Base-by-base conservation (phyloP, 345 rosid genomes). In the Salix suchowensis region DNA sequence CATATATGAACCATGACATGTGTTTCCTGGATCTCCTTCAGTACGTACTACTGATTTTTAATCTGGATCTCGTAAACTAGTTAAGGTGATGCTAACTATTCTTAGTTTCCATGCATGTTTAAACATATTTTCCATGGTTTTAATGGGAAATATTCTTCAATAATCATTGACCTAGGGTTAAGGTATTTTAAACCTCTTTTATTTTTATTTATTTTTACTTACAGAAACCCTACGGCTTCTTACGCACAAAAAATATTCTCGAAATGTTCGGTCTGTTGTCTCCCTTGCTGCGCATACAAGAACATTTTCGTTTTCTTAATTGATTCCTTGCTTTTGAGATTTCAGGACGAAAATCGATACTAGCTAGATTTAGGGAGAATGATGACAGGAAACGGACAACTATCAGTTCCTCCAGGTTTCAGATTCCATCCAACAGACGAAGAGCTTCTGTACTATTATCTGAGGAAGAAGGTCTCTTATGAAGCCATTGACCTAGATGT, bases 361-460 rank as follows among this genome's bases (percentile, higher is more conserved):
- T 26, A 4, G 26, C 54, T 26, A 4, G 40, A 28, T 19, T 50
- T 6, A 54, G 60, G 74, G 60, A 71, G 44, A 73, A 86, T 84
- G 87, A 87, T 90, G 93, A 77, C 86, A 8, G 94, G 90, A 81
- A 88, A 88, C 67, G 97, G 92, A 73, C 88, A 88, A 65, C 77
- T 91, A 0, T 85, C 97, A 3, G 99, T 96, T 68, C 99, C 99
- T 54, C 99, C 99, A 3, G 99, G 99, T 4, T 96, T 96, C 79
- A 76, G 99, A 71, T 95, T 95, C 84, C 97, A 95, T 83, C 98
- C 97, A 62, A 95, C 97, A 4, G 97, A 95, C 52, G 99, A 96
- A 79, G 99, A 96, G 85, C 97, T 96, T 80, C 86, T 96, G 68
- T 86, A 93, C 73, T 96, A 96, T 79, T 96, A 96, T 85, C 85